These are phyloP conservation scores for Globisporangium perplexum DNA, from an alignment of 352 stramenopile species.

Conservation along the genomic window DNA sequence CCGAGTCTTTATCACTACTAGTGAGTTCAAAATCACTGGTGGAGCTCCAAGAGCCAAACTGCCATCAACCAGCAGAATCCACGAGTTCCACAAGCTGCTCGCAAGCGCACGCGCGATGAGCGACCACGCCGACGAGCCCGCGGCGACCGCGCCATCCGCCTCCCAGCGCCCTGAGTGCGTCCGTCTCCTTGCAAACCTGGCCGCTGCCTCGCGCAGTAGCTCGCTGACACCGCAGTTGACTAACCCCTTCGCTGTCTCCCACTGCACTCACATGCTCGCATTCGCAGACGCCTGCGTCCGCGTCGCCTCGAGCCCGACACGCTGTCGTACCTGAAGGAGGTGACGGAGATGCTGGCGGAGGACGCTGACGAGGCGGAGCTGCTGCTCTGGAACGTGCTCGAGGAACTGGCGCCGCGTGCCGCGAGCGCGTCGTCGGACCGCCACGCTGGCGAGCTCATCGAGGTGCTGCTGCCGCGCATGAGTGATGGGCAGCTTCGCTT, in stretches of 20 bases:
- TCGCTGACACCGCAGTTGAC: too few relatives aligned
- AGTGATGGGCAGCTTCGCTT: constrained; percentile 63
- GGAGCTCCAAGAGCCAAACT: too few relatives aligned
- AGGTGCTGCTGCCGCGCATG: constrained; percentile 71
- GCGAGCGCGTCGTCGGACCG: constrained; percentile 72
- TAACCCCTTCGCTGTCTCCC: too few relatives aligned
- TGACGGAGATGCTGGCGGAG: constrained; percentile 68
- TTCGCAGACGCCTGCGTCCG: constrained; percentile 52
- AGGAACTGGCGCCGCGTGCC: constrained; percentile 67
- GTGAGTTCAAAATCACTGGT: too few relatives aligned
- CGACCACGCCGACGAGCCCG: not conserved
- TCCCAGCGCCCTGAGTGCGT: constrained; percentile 16
- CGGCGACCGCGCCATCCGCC: not conserved
- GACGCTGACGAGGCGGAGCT: constrained; percentile 56
- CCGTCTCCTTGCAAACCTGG: not conserved
- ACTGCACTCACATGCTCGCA: not conserved
- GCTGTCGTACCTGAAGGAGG: constrained; percentile 78
- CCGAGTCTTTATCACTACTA: too few relatives aligned
- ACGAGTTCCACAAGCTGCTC: too few relatives aligned
- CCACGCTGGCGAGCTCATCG: constrained; percentile 63
- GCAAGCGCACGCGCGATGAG: constrained; percentile 7
- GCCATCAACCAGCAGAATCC: too few relatives aligned
- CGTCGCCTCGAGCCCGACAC: constrained; percentile 73
- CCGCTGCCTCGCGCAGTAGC: not conserved
- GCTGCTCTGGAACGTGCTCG: constrained; percentile 77